A percentile compares a stretch with the other conserved stretches of the same genome.
These are phyloP conservation scores for Fusarium sp. DNA, from an alignment of 2,329 filamentous ascomycete species.

Conservation along the genomic window DNA sequence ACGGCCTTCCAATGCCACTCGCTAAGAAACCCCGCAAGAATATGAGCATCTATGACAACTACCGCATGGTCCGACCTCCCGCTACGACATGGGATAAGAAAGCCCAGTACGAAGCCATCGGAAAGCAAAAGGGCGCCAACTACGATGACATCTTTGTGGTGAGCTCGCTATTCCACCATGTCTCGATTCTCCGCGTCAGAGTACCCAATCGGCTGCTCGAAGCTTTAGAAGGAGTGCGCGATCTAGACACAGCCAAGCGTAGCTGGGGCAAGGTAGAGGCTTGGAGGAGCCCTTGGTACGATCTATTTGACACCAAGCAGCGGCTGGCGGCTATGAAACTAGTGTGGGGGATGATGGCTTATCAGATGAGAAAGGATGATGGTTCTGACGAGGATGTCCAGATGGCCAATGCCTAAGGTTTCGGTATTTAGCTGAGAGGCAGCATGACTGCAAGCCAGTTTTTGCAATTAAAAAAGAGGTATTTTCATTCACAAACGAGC, in stretches of 20 bases:
- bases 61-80: conserved; percentile 68
- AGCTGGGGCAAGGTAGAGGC: conserved; percentile 64
- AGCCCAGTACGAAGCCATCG: conserved; percentile 65
- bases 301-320: conserved; percentile 64
- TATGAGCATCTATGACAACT: conserved; percentile 68
- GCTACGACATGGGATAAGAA: conserved; percentile 68
- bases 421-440: background rate
- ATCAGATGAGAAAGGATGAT: conserved; percentile 61
- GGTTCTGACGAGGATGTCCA: conserved; percentile 39
- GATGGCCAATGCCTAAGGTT: conserved; percentile 43
- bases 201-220: conserved; percentile 63
- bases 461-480: background rate
- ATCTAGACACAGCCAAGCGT: conserved; percentile 46
- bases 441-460: background rate
- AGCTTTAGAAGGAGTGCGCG: conserved; percentile 59
- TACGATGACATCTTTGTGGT: conserved; percentile 71
- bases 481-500: background rate
- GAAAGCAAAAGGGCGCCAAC: conserved; percentile 55
- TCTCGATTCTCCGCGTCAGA: conserved; percentile 66
- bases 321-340: conserved; percentile 65
- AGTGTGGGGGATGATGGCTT: conserved; percentile 68
- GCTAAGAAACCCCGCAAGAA: conserved; percentile 63
- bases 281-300: conserved; percentile 69
- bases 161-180: conserved; percentile 69
- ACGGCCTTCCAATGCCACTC: conserved; percentile 40